Base-by-base conservation (phyloP, 129 eudicot genomes). In the Chrysanthemum makinoi region DNA sequence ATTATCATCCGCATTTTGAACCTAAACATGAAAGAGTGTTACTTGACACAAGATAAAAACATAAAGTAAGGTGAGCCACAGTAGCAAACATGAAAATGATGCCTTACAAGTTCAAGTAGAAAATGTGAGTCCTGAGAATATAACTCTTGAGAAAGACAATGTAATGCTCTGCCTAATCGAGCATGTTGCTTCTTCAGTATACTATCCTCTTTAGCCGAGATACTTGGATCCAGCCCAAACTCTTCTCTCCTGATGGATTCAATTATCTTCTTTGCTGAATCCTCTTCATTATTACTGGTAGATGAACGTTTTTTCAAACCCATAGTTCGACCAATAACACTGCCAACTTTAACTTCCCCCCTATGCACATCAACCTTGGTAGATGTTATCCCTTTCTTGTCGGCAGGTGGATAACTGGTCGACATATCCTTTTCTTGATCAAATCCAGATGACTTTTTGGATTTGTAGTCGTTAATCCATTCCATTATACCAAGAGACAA, bases 1-100 rank as follows among this genome's bases (percentile, higher is more conserved):
- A 84, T 94, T 94, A 72, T 94, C 98, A 87, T 94, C 98, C 33
- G 98, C 98, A 87, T 94, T 94, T 72, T 94, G 98, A 65, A 94
- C 90, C 97, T 92, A 75, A 19, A 44, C 28, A 74, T 43, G 68
- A 51, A 49, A 44, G 2, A 35, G 16, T 26, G 33, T 62, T 69
- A 35, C 30, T 66, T 62, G 5, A 17, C 50, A 68, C 18, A 69
- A 53, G 44, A 43, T 61, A 56, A 70, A 64, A 59, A 44, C 18
- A 43, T 18, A 65, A 58, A 62, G 30, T 10, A 39, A 39, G 46
- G 46, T 6, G 46, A 28, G 46, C 70, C 7, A 19, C 17, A 35
- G 10, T 26, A 26, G 26, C 50, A 50, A 20, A 44, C 15, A 10
- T 67, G 75, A 46, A 63, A 54, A 44, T 39, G 50, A 49, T 22